These are phyloP conservation scores for Pythium chondricola DNA, from an alignment of 352 stramenopile genomes.

Conservation along the genomic window DNA sequence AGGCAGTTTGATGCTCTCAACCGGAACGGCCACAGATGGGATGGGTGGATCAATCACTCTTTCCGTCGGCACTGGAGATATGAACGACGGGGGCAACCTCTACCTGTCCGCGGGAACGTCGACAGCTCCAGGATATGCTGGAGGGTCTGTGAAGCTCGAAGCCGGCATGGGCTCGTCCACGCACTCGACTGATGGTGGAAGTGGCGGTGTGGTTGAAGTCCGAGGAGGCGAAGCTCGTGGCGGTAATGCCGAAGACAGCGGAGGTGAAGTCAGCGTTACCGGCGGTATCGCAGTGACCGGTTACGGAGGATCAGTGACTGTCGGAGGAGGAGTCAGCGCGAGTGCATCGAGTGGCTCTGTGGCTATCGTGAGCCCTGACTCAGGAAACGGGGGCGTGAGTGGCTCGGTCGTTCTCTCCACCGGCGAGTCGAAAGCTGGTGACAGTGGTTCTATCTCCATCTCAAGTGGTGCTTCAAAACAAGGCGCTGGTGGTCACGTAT, in stretches of 20 bases:
- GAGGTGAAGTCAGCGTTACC: slow-evolving; percentile 67
- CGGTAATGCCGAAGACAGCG: slow-evolving; percentile 84
- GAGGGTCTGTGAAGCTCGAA: slow-evolving; percentile 40
- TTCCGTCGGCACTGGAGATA: slow-evolving; percentile 44
- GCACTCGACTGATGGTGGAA: slow-evolving; percentile 85
- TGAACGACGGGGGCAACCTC: slow-evolving; percentile 53
- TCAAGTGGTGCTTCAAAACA: slow-evolving; percentile 39
- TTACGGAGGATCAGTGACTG: slow-evolving; percentile 49
- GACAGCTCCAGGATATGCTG: slow-evolving; percentile 36
- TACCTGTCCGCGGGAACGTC: slow-evolving; percentile 56
- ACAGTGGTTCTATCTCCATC: slow-evolving; percentile 50
- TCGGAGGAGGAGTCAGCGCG: slow-evolving; percentile 43
- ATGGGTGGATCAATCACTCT: slow-evolving; percentile 59
- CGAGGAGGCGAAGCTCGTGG: slow-evolving; percentile 85
- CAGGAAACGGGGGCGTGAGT: slow-evolving; percentile 45
- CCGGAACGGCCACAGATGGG: slow-evolving; percentile 43
- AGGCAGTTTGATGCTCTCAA: slow-evolving; percentile 32
- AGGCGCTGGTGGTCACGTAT: slow-evolving; percentile 47
- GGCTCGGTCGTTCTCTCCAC: slow-evolving; percentile 32
- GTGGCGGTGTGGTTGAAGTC: slow-evolving; percentile 82
- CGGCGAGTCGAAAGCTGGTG: slow-evolving; percentile 40
- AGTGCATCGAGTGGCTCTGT: slow-evolving; percentile 50
- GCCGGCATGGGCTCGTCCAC: slow-evolving; percentile 57
- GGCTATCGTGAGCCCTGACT: slow-evolving; percentile 33
- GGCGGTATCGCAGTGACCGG: slow-evolving; percentile 67